A percentile compares a stretch with the other conserved stretches of the same genome.
Conservation (phyloP, 2,329 filamentous ascomycete species). For the Annulohypoxylon truncatum region DNA sequence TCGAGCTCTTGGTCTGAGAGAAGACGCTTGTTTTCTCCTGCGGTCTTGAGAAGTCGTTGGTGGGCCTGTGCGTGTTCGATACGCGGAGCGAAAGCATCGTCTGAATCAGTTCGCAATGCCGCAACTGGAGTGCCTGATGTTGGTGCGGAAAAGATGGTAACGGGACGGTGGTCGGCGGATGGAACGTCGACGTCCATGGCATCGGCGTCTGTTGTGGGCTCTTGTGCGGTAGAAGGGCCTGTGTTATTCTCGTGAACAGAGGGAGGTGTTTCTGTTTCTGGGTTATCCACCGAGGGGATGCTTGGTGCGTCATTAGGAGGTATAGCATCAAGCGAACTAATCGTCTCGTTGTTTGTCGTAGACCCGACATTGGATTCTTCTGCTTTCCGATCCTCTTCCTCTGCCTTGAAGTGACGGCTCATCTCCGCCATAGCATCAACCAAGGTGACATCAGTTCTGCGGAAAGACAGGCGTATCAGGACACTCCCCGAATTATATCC, state of each 20-base stretch:
- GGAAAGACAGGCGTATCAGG: conserved; percentile 81
- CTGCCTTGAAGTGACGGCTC: conserved; percentile 74
- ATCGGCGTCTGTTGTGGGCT: conserved; percentile 36
- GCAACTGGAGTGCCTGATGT: conserved; percentile 79
- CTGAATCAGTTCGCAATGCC: conserved; percentile 73
- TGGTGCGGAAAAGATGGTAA: conserved; percentile 83
- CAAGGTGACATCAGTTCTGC: conserved; percentile 78
- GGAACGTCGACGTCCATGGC: conserved; percentile 48
- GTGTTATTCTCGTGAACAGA: conserved; percentile 3
- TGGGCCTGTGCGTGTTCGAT: conserved; percentile 80
- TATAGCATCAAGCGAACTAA: conserved; percentile 25
- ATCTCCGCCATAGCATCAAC: conserved; percentile 90
- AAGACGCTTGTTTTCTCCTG: conserved; percentile 78
- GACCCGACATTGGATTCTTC: conserved; percentile 27
- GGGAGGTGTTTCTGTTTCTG: conserved; percentile 4
- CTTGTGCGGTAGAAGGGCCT: conserved; percentile 2
- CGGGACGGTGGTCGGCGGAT: conserved; percentile 57
- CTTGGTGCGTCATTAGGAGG: background rate
- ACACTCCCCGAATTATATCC: conserved; percentile 88
- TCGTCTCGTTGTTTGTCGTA: conserved; percentile 21
- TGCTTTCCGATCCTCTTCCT: conserved; percentile 50
- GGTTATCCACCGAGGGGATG: conserved; percentile 13
- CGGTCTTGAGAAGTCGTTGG: conserved; percentile 73
- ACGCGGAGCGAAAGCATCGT: conserved; percentile 80
- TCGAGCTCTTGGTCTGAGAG: conserved; percentile 85